Conservation (phyloP, 805 yeast species). For the Candida namnaoensis region DNA sequence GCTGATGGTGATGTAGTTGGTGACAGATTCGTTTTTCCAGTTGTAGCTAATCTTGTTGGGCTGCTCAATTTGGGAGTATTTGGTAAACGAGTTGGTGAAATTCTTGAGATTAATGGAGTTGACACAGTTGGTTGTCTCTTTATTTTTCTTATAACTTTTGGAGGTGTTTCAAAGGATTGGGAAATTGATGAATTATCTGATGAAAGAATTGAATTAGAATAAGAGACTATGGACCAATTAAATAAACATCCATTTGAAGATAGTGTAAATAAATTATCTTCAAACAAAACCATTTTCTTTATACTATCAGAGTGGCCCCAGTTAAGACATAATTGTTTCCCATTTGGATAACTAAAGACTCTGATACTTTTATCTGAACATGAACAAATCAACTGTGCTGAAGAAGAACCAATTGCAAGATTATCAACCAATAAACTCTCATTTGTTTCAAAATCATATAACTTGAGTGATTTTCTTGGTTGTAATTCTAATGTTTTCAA, state of each 20-base stretch:
- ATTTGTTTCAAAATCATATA: constrained; percentile 27
- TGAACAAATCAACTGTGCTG: constrained; percentile 28
- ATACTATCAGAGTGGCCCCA: constrained; percentile 58
- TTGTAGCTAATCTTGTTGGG: constrained; percentile 4
- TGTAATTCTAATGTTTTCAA: constrained; percentile 22
- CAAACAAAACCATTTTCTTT: constrained; percentile 26
- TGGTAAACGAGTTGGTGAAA: constrained; percentile 8
- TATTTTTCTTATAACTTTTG: constrained; percentile 18
- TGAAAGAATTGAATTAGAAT: constrained; percentile 1
- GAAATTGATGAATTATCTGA: neutral
- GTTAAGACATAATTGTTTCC: constrained; percentile 36
- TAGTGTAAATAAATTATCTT: constrained; percentile 28
- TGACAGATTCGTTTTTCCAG: constrained; percentile 10
- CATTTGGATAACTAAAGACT: constrained; percentile 33
- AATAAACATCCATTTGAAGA: constrained; percentile 50
- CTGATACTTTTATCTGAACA: constrained; percentile 53
- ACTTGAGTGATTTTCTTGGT: constrained; percentile 27
- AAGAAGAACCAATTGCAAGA: constrained; percentile 21
- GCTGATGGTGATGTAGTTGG: constrained; percentile 8
- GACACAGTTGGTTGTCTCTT: constrained; percentile 1
- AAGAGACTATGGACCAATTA: constrained; percentile 25
- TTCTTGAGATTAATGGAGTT: constrained; percentile 6
- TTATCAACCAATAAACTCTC: constrained; percentile 39
- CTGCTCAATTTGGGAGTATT: constrained; percentile 3
- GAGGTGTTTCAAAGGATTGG: constrained; percentile 8